These are phyloP conservation scores for Myriosclerotinia curreyana DNA, from an alignment of 2,329 filamentous ascomycete species.

Conservation along the genomic window DNA sequence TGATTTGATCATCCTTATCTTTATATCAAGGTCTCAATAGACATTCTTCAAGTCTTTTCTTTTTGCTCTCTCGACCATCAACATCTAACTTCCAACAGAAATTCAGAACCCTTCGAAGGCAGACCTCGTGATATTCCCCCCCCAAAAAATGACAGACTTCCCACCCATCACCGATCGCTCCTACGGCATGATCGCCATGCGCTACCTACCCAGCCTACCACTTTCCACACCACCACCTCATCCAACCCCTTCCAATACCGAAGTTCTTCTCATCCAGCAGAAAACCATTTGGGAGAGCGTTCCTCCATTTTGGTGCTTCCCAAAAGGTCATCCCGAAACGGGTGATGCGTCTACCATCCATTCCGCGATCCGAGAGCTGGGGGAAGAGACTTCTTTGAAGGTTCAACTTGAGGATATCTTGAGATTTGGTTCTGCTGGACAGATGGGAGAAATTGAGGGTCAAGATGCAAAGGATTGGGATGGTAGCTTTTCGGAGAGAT, in stretches of 20 bases:
- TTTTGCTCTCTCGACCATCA: neutral
- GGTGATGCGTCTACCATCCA: conserved; percentile 13
- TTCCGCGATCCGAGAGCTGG: conserved; percentile 27
- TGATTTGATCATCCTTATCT: neutral
- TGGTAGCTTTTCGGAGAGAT: conserved; percentile 21
- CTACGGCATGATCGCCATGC: conserved; percentile 29
- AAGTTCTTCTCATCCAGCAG: conserved; percentile 29
- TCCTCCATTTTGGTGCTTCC: conserved; percentile 28
- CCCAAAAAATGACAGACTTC: conserved; percentile 2
- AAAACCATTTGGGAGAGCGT: conserved; percentile 15
- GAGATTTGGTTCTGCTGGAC: conserved; percentile 7
- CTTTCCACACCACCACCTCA: conserved; percentile 7
- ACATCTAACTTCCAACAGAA: neutral
- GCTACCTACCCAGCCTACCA: conserved; percentile 17
- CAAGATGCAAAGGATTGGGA: conserved; percentile 16
- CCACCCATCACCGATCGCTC: conserved; percentile 28
- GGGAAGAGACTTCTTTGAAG: conserved; percentile 27
- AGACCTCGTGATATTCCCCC: too few relatives aligned
- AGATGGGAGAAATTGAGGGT: conserved; percentile 14
- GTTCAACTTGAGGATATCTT: conserved; percentile 18
- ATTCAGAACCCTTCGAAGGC: neutral
- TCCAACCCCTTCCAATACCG: conserved; percentile 22
- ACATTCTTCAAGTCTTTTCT: neutral
- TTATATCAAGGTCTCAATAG: neutral
- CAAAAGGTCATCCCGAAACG: conserved; percentile 29